Conservation (phyloP, 169 alveolate species). For the Babesia divergens region DNA sequence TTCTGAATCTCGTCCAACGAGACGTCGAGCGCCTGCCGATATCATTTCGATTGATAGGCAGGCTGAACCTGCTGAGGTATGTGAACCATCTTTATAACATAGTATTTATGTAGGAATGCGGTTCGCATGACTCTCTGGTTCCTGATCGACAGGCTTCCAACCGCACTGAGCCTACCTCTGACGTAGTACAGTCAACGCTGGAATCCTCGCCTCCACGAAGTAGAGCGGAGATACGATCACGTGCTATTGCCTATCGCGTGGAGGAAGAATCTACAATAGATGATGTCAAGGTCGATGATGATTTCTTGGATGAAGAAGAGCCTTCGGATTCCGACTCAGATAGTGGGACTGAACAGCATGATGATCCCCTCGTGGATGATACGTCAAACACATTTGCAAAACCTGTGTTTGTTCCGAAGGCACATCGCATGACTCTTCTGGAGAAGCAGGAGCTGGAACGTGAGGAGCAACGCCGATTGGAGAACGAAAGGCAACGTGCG, state of each 20-base stretch:
- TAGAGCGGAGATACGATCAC: slow-evolving; percentile 21
- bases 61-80: background rate
- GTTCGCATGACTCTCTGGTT: too few relatives aligned
- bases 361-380: slow-evolving; percentile 8
- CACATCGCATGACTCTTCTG: slow-evolving; percentile 14
- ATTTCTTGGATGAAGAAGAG: slow-evolving; percentile 6
- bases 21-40: slow-evolving; percentile 31
- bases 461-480: slow-evolving; percentile 28
- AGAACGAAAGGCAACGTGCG: slow-evolving; percentile 39
- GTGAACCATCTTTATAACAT: too few relatives aligned
- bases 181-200: too few relatives aligned
- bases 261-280: slow-evolving; percentile 21
- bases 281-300: background rate
- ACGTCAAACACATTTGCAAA: background rate
- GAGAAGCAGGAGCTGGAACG: slow-evolving; percentile 39
- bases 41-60: slow-evolving; percentile 6
- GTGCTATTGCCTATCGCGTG: slow-evolving; percentile 61
- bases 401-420: slow-evolving; percentile 60
- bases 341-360: background rate
- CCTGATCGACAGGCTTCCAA: background rate
- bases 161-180: background rate
- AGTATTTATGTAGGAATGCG: too few relatives aligned
- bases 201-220: slow-evolving; percentile 10
- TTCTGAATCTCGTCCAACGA: background rate
- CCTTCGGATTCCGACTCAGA: slow-evolving; percentile 33